phyloP scores from a whole-genome alignment of 306 rosid species.

The Medicago arabica region DNA sequence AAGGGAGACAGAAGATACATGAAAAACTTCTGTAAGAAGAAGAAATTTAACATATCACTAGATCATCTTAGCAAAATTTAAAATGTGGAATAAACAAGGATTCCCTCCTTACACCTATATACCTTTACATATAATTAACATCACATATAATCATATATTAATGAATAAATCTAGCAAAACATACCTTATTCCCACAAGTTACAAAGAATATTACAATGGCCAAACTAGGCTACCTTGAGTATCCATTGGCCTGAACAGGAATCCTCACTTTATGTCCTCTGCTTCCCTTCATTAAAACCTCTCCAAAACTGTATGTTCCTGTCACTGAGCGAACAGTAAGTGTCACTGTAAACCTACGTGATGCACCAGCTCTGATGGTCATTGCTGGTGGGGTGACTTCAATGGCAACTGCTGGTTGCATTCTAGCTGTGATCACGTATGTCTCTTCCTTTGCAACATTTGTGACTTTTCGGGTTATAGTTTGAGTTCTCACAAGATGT shows the following conservation, averaged over 20 bases:
- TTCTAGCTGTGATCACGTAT: constrained; percentile 75
- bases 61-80: constrained; percentile 66
- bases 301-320: constrained; percentile 85
- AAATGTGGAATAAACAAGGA: constrained; percentile 59
- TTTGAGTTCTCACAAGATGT: constrained; percentile 80
- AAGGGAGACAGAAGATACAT: constrained; percentile 7
- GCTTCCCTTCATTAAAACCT: constrained; percentile 89
- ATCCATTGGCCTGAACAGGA: constrained; percentile 92
- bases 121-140: constrained; percentile 74
- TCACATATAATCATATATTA: constrained; percentile 52
- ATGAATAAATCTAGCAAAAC: constrained; percentile 57
- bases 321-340: constrained; percentile 83
- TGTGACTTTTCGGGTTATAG: constrained; percentile 75
- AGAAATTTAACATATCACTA: constrained; percentile 40
- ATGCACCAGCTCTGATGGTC: constrained; percentile 80
- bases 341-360: constrained; percentile 72
- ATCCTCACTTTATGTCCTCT: constrained; percentile 95
- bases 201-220: constrained; percentile 88
- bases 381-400: constrained; percentile 85
- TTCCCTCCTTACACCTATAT: constrained; percentile 52
- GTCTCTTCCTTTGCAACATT: constrained; percentile 93
- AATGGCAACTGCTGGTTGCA: constrained; percentile 86
- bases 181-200: constrained; percentile 78
- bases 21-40: constrained; percentile 13
- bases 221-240: constrained; percentile 62